Evolutionary conservation across 2,329 filamentous ascomycete genomes (phyloP).

Genomic region (Ophiocordyceps sinensis): DNA sequence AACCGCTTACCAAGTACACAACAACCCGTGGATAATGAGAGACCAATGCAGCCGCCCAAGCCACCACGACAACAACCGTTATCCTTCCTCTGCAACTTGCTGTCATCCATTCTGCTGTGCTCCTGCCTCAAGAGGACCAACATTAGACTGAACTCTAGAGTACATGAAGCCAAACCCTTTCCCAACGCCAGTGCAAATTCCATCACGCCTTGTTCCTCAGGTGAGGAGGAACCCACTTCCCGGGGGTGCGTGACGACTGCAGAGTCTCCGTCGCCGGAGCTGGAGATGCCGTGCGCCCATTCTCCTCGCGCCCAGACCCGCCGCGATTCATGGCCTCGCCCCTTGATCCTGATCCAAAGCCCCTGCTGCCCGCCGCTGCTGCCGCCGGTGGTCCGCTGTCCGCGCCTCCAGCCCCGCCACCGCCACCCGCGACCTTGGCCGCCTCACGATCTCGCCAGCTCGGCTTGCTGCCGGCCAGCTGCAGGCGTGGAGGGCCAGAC

Average conservation of each 20-base stretch:
- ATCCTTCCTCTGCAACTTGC: conserved; percentile 1
- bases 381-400: conserved; percentile 29
- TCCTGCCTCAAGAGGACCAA: conserved; percentile 13
- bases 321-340: conserved; percentile 28
- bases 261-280: conserved; percentile 32
- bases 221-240: conserved; percentile 45
- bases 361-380: conserved; percentile 19
- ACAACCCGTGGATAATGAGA: too few species aligned
- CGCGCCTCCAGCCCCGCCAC: conserved; percentile 12
- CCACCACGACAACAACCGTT: too few species aligned
- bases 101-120: conserved; percentile 17
- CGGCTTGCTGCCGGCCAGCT: conserved; percentile 46
- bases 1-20: too few species aligned
- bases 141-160: conserved; percentile 22
- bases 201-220: conserved; percentile 18
- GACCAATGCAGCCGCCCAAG: too few species aligned
- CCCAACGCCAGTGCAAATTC: conserved; percentile 22
- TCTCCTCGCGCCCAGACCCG: conserved; percentile 27
- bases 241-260: conserved; percentile 35
- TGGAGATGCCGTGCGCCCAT: conserved; percentile 23
- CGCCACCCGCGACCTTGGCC: conserved; percentile 22
- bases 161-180: conserved; percentile 20
- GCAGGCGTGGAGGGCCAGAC: conserved; percentile 43
- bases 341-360: conserved; percentile 17
- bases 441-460: conserved; percentile 64